Evolutionary conservation across 495 filamentous ascomycete genomes (phyloP), one percentile per base, ranked within the genome.

Genomic region (Penicillium daleae): DNA sequence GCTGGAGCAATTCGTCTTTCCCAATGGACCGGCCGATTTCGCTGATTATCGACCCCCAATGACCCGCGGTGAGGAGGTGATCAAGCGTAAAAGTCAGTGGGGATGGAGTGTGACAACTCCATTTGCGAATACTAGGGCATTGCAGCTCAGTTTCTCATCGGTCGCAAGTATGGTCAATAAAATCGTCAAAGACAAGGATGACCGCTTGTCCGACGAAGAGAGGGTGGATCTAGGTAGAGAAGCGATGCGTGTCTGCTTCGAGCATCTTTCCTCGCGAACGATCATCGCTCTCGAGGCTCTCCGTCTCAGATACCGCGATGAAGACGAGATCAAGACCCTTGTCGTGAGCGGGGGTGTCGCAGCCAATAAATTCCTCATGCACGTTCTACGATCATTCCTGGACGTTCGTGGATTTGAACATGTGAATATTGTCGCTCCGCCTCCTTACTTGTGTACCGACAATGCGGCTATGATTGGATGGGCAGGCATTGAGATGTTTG

Each of bases 391-490:
- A 4, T 62, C 73, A 4, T 83, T 85, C 54, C 74, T 97, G 33
- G 81, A 89, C 66, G 83, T 75, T 12, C 79, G 87, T 15, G 90
- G 90, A 0, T 89, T 85, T 66, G 64, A 64, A 6, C 60, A 89
- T 60, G 73, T 97, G n/a, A 60, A 79, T 29, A 65, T 98, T 13
- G 72, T 87, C 4, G 88, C 88, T 40, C 95, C 95, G 22, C 95
- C 95, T 4, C 70, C 83, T 22, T 76, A 80, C 50, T 78, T 93
- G 63, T 97, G 95, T 66, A 97, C 91, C 0, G 95, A 99, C 70
- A 97, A 98, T 78, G 95, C 93, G 17, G 92, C 92, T n/a, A 99
- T 98, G 95, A 92, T 97, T 66, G 94, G 90, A 1, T 99, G 95
- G 95, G 83, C 93, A 6, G 95, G 90, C 0, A 82, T 92, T 57